Base-by-base conservation (phyloP, 495 filamentous ascomycete species). In the Penicillium waksmanii region DNA sequence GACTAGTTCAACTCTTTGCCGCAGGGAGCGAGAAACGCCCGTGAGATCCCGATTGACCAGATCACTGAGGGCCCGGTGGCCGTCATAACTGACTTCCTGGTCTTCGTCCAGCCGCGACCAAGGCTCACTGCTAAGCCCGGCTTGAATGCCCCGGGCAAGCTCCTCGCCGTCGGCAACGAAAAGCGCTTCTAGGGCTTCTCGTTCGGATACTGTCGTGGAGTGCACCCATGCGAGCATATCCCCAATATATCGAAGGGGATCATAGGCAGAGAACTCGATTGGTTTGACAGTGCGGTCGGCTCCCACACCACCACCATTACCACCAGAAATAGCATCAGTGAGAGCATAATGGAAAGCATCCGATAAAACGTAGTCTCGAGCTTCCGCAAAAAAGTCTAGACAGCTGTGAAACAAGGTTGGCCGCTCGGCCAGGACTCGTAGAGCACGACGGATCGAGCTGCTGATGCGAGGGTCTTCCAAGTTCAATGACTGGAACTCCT, bases 211-310 rank as follows among this genome's bases (percentile, higher is more conserved):
- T 0, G 94, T 86, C 6, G 93, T 89, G 1, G 96, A 97, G 68
- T 99, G 95, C 3, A 87, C 86, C 95, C 95, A 99, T 6, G 95
- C 95, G 15, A 98, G 83, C 94, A 99, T 98, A 69, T 99, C 95
- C 19, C 95, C 93, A 18, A 96, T 87, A 67, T 98, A 99, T 35
- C 95, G 83, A 13, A 99, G 76, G 12, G 91, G 89, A 67, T 99
- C 95, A 66, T 97, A 93, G 11, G 95, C 92, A 34, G 87, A 90
- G 47, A 97, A 82, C 69, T 99, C 96, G 63, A 99, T 99, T 0
- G 96, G 93, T 60, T 98, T 97, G 23, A 90, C 83, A 5, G 83
- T 82, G 13, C 62, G 67, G 50, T 83, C 77, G 3, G 76, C 66
- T 13, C 72, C 76, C 0, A 56, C 21, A 36, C 42, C 56, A 10